These are phyloP conservation scores for Trametes hirsuta DNA, from an alignment of 1,284 basidiomycete genomes.

Conservation along the genomic window DNA sequence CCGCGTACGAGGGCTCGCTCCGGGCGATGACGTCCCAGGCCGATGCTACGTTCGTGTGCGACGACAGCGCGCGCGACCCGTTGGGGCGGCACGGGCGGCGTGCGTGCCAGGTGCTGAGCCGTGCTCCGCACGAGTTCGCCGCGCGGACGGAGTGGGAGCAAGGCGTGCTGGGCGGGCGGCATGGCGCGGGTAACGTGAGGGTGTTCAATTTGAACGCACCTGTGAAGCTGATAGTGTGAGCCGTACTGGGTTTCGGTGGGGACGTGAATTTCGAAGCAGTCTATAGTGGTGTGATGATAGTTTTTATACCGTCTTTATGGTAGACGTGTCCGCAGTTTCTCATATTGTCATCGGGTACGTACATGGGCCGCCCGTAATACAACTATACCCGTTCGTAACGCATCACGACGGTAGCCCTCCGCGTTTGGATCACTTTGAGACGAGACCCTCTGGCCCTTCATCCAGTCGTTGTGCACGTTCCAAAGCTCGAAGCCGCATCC, in stretches of 20 bases:
- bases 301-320: neutral
- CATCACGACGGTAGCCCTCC: too few species aligned
- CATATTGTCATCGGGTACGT: too few species aligned
- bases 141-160: conserved; percentile 19
- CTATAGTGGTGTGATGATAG: neutral
- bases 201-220: conserved; percentile 16
- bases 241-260: neutral
- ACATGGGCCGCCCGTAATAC: too few species aligned
- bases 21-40: conserved; percentile 16
- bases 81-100: conserved; percentile 9
- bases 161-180: neutral
- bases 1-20: conserved; percentile 49
- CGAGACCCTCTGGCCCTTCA: neutral
- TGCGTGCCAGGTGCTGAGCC: neutral
- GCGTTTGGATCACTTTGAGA: neutral
- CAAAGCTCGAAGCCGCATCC: conserved; percentile 35
- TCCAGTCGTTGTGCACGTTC: conserved; percentile 33
- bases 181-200: conserved; percentile 15
- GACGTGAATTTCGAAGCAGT: neutral
- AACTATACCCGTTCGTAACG: too few species aligned
- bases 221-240: conserved; percentile 5
- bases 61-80: conserved; percentile 19
- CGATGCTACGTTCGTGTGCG: neutral
- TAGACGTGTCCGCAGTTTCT: too few species aligned
- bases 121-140: neutral